A percentile compares a stretch with the other conserved stretches of the same genome.
These are phyloP conservation scores for Ogataea pignaliae DNA, from an alignment of 805 yeast species.

Conservation along the genomic window DNA sequence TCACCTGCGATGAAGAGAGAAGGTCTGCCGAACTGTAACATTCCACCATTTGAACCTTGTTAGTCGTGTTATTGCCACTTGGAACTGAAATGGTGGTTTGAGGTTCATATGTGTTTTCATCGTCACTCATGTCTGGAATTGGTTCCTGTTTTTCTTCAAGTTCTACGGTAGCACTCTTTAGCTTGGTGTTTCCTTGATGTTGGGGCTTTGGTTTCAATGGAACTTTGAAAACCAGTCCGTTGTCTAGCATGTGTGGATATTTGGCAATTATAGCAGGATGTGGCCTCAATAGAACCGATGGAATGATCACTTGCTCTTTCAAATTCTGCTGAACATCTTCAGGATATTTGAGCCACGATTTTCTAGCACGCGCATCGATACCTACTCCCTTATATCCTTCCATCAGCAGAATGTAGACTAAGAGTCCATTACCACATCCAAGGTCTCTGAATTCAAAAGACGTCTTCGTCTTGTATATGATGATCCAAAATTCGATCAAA, in stretches of 20 bases:
- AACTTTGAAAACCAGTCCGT: constrained; percentile 57
- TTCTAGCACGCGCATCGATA: constrained; percentile 83
- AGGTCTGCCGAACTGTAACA: constrained; percentile 52
- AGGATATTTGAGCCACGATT: constrained; percentile 82
- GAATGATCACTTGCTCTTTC: constrained; percentile 79
- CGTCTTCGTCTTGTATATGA: constrained; percentile 35
- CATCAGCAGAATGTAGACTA: constrained; percentile 65
- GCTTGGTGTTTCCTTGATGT: constrained; percentile 16
- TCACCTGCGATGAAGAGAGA: constrained; percentile 48
- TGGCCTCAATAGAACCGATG: constrained; percentile 64
- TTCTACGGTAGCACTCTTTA: no score
- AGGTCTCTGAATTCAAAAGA: constrained; percentile 75
- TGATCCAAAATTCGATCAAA: constrained; percentile 78
- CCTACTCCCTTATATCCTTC: constrained; percentile 87
- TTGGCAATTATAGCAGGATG: constrained; percentile 54
- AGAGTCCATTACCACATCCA: constrained; percentile 92
- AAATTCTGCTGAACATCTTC: constrained; percentile 51
- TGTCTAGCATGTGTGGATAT: constrained; percentile 53
- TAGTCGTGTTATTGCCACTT: not conserved
- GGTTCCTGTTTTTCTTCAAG: no score
- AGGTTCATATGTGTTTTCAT: not conserved
- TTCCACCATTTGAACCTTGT: constrained; percentile 42
- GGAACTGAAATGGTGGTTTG: constrained; percentile 1
- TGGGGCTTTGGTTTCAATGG: constrained; percentile 32
- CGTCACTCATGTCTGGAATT: no score